A percentile compares a stretch with the other conserved stretches of the same genome.
Conservation (phyloP, 768 basidiomycete genomes). For the Amanita inopinata region DNA sequence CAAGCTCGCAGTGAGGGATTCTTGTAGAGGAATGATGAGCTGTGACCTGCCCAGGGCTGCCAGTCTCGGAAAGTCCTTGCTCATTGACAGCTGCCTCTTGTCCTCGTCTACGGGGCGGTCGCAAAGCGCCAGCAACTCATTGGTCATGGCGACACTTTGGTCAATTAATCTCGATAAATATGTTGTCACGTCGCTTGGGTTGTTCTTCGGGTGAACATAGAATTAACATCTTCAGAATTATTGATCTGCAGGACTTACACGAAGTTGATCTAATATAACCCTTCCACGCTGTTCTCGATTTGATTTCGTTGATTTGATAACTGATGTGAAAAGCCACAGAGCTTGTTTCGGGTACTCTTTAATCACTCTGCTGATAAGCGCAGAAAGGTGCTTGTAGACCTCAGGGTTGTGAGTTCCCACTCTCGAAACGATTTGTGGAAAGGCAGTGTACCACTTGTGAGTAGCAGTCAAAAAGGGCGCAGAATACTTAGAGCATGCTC, state of each 20-base stretch:
- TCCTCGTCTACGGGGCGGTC: slow-evolving; percentile 38
- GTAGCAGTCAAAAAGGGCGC: slow-evolving; percentile 4
- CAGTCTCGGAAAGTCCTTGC: slow-evolving; percentile 49
- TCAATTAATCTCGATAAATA: slow-evolving; percentile 40
- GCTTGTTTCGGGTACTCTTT: slow-evolving; percentile 81
- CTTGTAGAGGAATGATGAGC: slow-evolving; percentile 86
- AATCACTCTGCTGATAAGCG: slow-evolving; percentile 68
- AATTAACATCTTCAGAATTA: neutral
- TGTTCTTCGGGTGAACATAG: slow-evolving; percentile 27
- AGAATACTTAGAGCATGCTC: slow-evolving; percentile 9
- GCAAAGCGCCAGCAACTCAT: slow-evolving; percentile 59
- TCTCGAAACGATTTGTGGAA: slow-evolving; percentile 94
- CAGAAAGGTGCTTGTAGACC: slow-evolving; percentile 50
- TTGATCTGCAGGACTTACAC: slow-evolving; percentile 28
- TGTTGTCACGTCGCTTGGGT: slow-evolving; percentile 31
- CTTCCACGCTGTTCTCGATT: slow-evolving; percentile 53
- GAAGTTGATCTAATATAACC: slow-evolving; percentile 45
- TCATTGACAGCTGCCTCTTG: slow-evolving; percentile 32
- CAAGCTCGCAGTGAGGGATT: slow-evolving; percentile 82
- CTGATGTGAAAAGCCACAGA: slow-evolving; percentile 86
- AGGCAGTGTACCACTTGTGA: slow-evolving; percentile 85
- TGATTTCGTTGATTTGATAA: slow-evolving; percentile 71
- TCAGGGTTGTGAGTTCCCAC: slow-evolving; percentile 64
- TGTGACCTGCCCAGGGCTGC: slow-evolving; percentile 46
- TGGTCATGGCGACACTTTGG: slow-evolving; percentile 52